Evolutionary conservation across 768 basidiomycete genomes (phyloP).

Genomic region (Lentinula detonsa): DNA sequence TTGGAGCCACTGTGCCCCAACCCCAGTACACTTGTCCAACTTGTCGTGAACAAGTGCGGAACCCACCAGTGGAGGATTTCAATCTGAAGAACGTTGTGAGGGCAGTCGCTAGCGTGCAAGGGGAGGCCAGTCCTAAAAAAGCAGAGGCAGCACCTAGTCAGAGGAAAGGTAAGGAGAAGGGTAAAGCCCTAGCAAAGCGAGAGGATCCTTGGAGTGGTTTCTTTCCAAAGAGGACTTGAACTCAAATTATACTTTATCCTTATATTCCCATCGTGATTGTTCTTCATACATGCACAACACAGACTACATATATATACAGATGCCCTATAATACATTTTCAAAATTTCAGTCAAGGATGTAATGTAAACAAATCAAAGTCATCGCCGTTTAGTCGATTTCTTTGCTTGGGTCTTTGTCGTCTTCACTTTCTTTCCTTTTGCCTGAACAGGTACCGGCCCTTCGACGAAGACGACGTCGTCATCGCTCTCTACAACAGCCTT

Average conservation of each 20-base stretch:
- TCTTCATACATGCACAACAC: too few relatives aligned
- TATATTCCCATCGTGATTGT: neutral
- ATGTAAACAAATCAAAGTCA: neutral
- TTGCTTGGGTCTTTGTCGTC: conserved; percentile 31
- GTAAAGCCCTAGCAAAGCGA: conserved; percentile 4
- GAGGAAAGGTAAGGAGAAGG: conserved; percentile 17
- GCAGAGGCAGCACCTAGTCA: conserved; percentile 7
- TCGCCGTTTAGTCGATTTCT: conserved; percentile 28
- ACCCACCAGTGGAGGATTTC: conserved; percentile 54
- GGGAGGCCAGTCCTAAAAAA: conserved; percentile 36
- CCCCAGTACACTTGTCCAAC: conserved; percentile 65
- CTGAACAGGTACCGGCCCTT: conserved; percentile 31
- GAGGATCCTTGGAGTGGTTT: conserved; percentile 40
- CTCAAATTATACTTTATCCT: neutral
- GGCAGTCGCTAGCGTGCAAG: conserved; percentile 40
- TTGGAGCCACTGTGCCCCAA: conserved; percentile 17
- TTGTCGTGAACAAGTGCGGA: conserved; percentile 46
- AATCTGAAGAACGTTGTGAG: conserved; percentile 52
- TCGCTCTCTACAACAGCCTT: conserved; percentile 42
- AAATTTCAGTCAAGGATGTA: neutral
- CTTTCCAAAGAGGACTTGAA: conserved; percentile 23
- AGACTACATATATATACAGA: neutral
- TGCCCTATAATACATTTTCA: neutral
- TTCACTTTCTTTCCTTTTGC: conserved; percentile 32
- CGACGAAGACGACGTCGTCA: conserved; percentile 50